phyloP scores from a whole-genome alignment of 106 monocot species.

The Dendrobium chrysotoxum region DNA sequence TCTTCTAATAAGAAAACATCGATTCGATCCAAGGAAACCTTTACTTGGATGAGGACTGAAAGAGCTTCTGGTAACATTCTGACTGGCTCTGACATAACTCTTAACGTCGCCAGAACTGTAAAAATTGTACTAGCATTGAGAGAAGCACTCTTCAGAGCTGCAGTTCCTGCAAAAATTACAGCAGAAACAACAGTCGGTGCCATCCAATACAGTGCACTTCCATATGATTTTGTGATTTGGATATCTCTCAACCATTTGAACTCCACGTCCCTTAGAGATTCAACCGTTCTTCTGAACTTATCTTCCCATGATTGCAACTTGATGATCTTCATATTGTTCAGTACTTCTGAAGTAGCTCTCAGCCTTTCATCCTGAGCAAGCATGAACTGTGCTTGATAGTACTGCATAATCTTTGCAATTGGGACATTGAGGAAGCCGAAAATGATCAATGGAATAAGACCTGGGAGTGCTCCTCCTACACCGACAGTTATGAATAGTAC shows the following conservation, averaged over 20 bases:
- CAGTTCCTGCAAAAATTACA: conserved; percentile 52
- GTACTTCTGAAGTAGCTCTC: conserved; percentile 50
- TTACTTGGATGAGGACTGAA: conserved; percentile 60
- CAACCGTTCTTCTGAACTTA: conserved; percentile 38
- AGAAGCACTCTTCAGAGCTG: conserved; percentile 32
- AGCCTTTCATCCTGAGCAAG: conserved; percentile 67
- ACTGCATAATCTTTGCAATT: conserved; percentile 54
- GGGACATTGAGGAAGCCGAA: conserved; percentile 59
- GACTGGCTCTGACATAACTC: conserved; percentile 72
- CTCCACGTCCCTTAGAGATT: conserved; percentile 42
- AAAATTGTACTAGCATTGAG: conserved; percentile 68
- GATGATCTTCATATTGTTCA: conserved; percentile 83
- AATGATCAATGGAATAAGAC: conserved; percentile 46
- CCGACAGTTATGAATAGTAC: conserved; percentile 51
- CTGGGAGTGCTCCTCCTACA: conserved; percentile 44
- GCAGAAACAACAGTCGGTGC: conserved; percentile 66
- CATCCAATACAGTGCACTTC: conserved; percentile 64
- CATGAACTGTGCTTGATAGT: conserved; percentile 63
- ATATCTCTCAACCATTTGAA: conserved; percentile 62
- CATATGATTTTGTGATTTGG: conserved; percentile 58
- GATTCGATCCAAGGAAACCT: conserved; percentile 73
- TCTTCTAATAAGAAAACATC: conserved; percentile 58
- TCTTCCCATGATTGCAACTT: conserved; percentile 92
- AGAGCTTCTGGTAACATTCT: conserved; percentile 67
- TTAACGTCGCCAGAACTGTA: conserved; percentile 57